Evolutionary conservation across 2,329 filamentous ascomycete genomes (phyloP).

Genomic region (Neofusicoccum sp.): DNA sequence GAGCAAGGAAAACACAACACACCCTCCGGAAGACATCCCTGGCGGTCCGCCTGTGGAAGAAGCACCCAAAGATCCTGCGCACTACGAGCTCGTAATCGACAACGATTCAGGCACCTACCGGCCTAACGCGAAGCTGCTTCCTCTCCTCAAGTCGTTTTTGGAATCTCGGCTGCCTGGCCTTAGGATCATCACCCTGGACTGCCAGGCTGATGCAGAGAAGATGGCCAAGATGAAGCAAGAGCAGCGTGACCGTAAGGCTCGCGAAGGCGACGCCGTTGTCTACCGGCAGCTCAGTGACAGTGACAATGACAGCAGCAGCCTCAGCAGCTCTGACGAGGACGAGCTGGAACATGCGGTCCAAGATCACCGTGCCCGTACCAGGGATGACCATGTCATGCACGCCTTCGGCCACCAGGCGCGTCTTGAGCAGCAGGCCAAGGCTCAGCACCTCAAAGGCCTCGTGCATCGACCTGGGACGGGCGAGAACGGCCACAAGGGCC

Average conservation of each 20-base stretch:
- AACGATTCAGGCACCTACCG: slow-evolving; percentile 94
- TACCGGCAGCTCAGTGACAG: slow-evolving; percentile 52
- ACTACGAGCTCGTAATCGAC: slow-evolving; percentile 88
- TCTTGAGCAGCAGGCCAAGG: slow-evolving; percentile 16
- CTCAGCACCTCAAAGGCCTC: slow-evolving; percentile 16
- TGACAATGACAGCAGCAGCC: slow-evolving; percentile 48
- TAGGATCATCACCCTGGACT: slow-evolving; percentile 71
- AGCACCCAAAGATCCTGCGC: slow-evolving; percentile 51
- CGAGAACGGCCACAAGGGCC: slow-evolving; percentile 2
- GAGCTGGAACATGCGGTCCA: slow-evolving; percentile 48
- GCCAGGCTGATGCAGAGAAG: slow-evolving; percentile 66
- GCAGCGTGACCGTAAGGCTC: slow-evolving; percentile 73
- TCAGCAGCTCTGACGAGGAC: slow-evolving; percentile 59
- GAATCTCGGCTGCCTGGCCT: slow-evolving; percentile 73
- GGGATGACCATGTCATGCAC: slow-evolving; percentile 10
- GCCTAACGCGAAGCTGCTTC: slow-evolving; percentile 74
- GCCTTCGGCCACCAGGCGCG: slow-evolving; percentile 3
- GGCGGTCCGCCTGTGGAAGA: slow-evolving; percentile 44
- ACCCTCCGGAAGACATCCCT: slow-evolving; percentile 53
- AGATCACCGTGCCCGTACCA: not conserved
- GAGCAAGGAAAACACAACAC: slow-evolving; percentile 35
- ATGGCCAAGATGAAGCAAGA: slow-evolving; percentile 73
- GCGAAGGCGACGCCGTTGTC: slow-evolving; percentile 51
- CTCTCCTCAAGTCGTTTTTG: slow-evolving; percentile 68
- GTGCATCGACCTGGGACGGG: slow-evolving; percentile 4